A percentile compares a stretch with the other conserved stretches of the same genome.
These are phyloP conservation scores for Hypholoma fasciculare DNA, from an alignment of 768 basidiomycete genomes.

Conservation along the genomic window DNA sequence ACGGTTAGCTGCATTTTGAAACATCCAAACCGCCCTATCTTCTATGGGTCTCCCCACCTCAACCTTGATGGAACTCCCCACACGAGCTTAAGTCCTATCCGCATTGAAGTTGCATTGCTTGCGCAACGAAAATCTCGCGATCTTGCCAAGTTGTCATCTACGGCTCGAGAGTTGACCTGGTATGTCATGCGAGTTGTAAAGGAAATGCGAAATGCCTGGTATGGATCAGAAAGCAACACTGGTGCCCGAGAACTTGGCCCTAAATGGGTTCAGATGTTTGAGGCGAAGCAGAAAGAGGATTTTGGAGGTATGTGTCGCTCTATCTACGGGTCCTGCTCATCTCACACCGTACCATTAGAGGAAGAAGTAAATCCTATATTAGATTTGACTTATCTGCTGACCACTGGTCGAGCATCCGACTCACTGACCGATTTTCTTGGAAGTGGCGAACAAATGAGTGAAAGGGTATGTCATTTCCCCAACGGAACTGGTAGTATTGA, in stretches of 20 bases:
- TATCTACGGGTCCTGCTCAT: not conserved
- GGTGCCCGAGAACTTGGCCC: constrained; percentile 75
- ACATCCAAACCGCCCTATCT: constrained; percentile 41
- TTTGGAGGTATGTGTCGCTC: constrained; percentile 55
- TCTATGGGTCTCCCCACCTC: constrained; percentile 47
- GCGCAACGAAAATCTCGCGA: constrained; percentile 58
- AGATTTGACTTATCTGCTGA: constrained; percentile 70
- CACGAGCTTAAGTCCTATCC: constrained; percentile 42
- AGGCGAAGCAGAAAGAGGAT: constrained; percentile 62
- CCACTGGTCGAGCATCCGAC: constrained; percentile 72
- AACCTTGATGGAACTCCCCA: constrained; percentile 20
- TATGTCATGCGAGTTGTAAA: constrained; percentile 69
- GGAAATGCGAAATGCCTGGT: constrained; percentile 75
- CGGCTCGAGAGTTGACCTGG: constrained; percentile 69
- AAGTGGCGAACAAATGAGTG: constrained; percentile 78
- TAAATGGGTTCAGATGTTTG: constrained; percentile 68
- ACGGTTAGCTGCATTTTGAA: constrained; percentile 45
- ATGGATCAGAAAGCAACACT: constrained; percentile 61
- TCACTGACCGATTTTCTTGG: constrained; percentile 73
- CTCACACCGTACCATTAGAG: constrained; percentile 37
- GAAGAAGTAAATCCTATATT: constrained; percentile 62
- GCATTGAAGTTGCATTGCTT: constrained; percentile 59
- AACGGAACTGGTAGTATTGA: not conserved
- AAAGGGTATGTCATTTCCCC: constrained; percentile 54
- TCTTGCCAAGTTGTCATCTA: constrained; percentile 69